A percentile compares a stretch with the other conserved stretches of the same genome.
These are phyloP conservation scores for Psilocybe sp. DNA, from an alignment of 768 basidiomycete genomes.

Conservation along the genomic window DNA sequence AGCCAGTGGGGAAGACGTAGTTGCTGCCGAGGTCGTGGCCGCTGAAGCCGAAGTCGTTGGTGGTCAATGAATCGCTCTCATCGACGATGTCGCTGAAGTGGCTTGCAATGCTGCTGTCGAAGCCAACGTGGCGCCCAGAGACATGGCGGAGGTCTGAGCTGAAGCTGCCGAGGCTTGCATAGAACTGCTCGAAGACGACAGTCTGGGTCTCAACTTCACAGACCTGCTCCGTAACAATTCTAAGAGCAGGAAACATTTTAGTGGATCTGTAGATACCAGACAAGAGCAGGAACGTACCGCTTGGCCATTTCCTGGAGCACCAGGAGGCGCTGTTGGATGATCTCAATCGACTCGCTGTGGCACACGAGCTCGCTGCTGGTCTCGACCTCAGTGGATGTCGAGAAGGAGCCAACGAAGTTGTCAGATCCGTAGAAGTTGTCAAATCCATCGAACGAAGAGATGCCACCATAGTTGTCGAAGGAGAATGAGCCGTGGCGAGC, in stretches of 20 bases:
- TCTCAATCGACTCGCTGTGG: constrained; percentile 30
- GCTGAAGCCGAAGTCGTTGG: constrained; percentile 35
- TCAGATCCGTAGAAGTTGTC: constrained; percentile 45
- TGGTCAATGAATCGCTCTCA: constrained; percentile 33
- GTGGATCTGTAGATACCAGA: background rate
- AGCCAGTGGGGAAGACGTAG: constrained; percentile 30
- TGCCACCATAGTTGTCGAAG: constrained; percentile 36
- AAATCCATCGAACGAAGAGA: constrained; percentile 34
- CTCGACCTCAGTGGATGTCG: constrained; percentile 25
- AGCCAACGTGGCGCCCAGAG: constrained; percentile 35
- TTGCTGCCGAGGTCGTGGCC: constrained; percentile 36
- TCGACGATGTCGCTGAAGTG: constrained; percentile 28
- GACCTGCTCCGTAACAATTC: constrained; percentile 42
- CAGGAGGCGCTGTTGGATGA: constrained; percentile 44
- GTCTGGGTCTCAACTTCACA: constrained; percentile 51
- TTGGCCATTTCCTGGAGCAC: constrained; percentile 45
- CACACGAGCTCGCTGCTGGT: constrained; percentile 34
- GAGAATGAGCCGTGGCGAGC: constrained; percentile 16
- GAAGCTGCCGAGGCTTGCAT: constrained; percentile 33
- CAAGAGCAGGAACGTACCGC: constrained; percentile 22
- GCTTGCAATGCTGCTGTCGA: constrained; percentile 30
- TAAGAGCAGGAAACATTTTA: constrained; percentile 7
- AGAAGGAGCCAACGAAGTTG: constrained; percentile 37
- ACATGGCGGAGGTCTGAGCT: constrained; percentile 34
- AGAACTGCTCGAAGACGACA: constrained; percentile 40